A percentile compares a stretch with the other conserved stretches of the same genome.
Conservation (phyloP, 2,329 filamentous ascomycete genomes). For the Sporothrix inflata region DNA sequence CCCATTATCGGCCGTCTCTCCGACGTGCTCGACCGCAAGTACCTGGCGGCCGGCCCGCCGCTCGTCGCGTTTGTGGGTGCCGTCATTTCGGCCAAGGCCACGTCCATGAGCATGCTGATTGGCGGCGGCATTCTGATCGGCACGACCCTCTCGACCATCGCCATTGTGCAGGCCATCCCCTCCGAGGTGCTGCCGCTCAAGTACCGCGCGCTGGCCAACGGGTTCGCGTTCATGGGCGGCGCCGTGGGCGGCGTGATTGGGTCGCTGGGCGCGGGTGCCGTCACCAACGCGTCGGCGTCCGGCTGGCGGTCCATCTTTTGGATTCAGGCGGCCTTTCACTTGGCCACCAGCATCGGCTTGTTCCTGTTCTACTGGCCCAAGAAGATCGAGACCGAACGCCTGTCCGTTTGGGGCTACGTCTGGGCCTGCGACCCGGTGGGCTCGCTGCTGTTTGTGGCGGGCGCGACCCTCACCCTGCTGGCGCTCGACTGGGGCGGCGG, state of each 20-base stretch:
- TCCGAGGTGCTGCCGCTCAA: constrained; percentile 61
- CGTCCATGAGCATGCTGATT: constrained; percentile 59
- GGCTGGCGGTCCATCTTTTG: constrained; percentile 63
- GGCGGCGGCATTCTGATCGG: constrained; percentile 62
- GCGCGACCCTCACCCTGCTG: constrained; percentile 50
- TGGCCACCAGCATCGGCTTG: constrained; percentile 51
- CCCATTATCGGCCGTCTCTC: constrained; percentile 60
- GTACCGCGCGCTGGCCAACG: constrained; percentile 59
- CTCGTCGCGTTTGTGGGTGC: constrained; percentile 58
- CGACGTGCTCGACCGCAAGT: constrained; percentile 60
- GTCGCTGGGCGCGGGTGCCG: constrained; percentile 54
- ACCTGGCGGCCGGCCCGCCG: constrained; percentile 55
- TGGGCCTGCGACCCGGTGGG: constrained; percentile 56
- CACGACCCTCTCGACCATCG: constrained; percentile 56
- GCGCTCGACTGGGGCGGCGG: constrained; percentile 53
- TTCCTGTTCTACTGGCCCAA: constrained; percentile 54
- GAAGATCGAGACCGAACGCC: too few relatives aligned
- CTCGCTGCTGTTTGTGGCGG: constrained; percentile 48
- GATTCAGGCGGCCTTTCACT: constrained; percentile 60
- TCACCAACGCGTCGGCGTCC: constrained; percentile 50
- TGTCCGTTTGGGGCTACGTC: constrained; percentile 45
- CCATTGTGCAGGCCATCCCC: constrained; percentile 60
- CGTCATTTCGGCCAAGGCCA: constrained; percentile 58
- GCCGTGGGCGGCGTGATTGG: constrained; percentile 55
- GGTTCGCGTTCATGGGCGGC: constrained; percentile 55